Base-by-base conservation (phyloP, 1,139 yeast genomes). In the Yamadazyma atmosphaerica region DNA sequence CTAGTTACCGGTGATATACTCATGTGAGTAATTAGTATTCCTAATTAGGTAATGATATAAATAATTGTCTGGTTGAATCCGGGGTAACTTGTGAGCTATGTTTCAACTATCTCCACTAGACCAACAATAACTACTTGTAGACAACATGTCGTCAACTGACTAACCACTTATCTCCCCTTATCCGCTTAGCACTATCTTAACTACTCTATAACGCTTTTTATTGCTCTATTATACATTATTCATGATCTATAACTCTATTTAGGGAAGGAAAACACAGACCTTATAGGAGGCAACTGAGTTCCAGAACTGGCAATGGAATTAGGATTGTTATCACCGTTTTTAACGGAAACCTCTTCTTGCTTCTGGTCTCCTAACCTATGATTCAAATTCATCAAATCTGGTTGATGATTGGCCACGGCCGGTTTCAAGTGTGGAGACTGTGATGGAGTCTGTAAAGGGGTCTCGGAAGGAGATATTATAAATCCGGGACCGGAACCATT, bases 401-500 rank as follows among this genome's bases (percentile, higher is more conserved):
- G 41, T 13, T 33, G 41, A 12, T 33, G 32, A 7, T 21, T 18
- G 5, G 35, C 32, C 4, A 17, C 12, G 10, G 35, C 31, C 10
- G 73, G 65, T 30, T 53, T 59, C 43, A 69, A 54, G 34, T 60
- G 70, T 4, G 77, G 77, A 25, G 73, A 64, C 38, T 69, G 74
- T 19, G 61, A 55, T n/a, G 77, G 77, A 0, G 77, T 70, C 41
- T 65, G 71, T 26, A 65, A 50, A 8, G 74, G 74, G 2, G 74
- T 67, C 14, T 66, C 72, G 37, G 54, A 55, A 3, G 74, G 74
- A 10, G 68, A 49, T 32, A 55, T 56, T 25, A 56, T 47, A 22
- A 56, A 42, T 38, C 47, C 33, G 47, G 58, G 38, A 10, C n/a
- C n/a, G 16, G 25, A 7, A 12, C 33, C 33, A 31, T 22, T 22